These are phyloP conservation scores for Corchorus olitorius DNA, from an alignment of 345 rosid species.

Conservation along the genomic window DNA sequence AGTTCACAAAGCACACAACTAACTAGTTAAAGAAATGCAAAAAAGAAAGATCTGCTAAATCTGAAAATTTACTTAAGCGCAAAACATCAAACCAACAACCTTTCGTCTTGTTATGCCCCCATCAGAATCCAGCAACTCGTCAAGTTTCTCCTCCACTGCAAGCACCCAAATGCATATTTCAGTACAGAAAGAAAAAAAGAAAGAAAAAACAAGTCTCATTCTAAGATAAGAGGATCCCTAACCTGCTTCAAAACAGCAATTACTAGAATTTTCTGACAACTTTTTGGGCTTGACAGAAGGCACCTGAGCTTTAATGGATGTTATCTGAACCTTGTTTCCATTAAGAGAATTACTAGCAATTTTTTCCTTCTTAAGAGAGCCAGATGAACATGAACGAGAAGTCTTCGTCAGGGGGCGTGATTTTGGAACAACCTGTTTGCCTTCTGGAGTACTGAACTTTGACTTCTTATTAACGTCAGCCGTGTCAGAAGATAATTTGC, in stretches of 20 bases:
- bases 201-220: neutral
- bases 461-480: conserved; percentile 40
- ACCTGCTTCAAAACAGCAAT: conserved; percentile 89
- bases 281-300: conserved; percentile 58
- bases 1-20: neutral
- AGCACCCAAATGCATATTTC: conserved; percentile 19
- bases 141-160: conserved; percentile 94
- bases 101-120: conserved; percentile 93
- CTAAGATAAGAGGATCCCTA: conserved; percentile 16
- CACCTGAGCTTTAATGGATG: conserved; percentile 53
- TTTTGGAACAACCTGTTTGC: conserved; percentile 48
- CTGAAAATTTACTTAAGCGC: conserved; percentile 12
- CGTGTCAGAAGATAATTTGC: conserved; percentile 43
- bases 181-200: neutral
- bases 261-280: conserved; percentile 56
- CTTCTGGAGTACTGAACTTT: conserved; percentile 46
- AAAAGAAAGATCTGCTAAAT: neutral
- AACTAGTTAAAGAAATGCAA: neutral
- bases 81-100: conserved; percentile 28
- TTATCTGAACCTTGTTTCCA: conserved; percentile 55
- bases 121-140: conserved; percentile 86
- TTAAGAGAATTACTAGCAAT: conserved; percentile 33
- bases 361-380: conserved; percentile 61
- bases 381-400: conserved; percentile 49
- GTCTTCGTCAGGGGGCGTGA: conserved; percentile 60